These are phyloP conservation scores for Pisolithus tinctorius DNA, from an alignment of 768 basidiomycete genomes.

Conservation along the genomic window DNA sequence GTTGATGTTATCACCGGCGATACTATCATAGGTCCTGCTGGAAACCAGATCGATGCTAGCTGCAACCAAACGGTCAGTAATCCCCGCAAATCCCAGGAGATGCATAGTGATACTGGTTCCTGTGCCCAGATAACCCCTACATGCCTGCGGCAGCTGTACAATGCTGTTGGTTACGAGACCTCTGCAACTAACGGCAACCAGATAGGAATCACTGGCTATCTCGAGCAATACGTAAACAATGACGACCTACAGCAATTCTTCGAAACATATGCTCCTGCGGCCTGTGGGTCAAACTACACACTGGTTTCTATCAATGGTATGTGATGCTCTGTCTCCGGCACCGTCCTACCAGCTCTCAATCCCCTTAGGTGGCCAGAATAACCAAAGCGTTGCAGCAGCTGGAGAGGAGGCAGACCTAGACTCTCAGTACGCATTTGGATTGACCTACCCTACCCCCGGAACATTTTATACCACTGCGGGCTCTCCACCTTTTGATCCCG, in stretches of 20 bases:
- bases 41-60: constrained; percentile 37
- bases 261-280: constrained; percentile 39
- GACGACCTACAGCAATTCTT: constrained; percentile 49
- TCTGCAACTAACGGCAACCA: constrained; percentile 37
- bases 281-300: constrained; percentile 44
- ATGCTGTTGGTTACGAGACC: constrained; percentile 40
- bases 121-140: constrained; percentile 39
- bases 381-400: constrained; percentile 45
- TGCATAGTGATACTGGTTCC: constrained; percentile 5
- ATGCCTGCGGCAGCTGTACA: constrained; percentile 53
- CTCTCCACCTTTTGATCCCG: constrained; percentile 50
- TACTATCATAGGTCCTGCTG: constrained; percentile 25
- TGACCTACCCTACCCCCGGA: constrained; percentile 53
- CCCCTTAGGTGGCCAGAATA: constrained; percentile 50
- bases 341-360: constrained; percentile 4
- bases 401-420: constrained; percentile 65
- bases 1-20: constrained; percentile 1
- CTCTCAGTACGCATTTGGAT: constrained; percentile 58
- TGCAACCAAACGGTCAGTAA: constrained; percentile 34
- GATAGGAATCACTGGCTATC: constrained; percentile 50
- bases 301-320: constrained; percentile 51
- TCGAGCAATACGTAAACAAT: constrained; percentile 47
- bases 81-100: not conserved
- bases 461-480: constrained; percentile 62
- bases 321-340: not conserved